phyloP scores from a whole-genome alignment of 1,284 basidiomycete genomes.

The Golubevia pallescens region DNA sequence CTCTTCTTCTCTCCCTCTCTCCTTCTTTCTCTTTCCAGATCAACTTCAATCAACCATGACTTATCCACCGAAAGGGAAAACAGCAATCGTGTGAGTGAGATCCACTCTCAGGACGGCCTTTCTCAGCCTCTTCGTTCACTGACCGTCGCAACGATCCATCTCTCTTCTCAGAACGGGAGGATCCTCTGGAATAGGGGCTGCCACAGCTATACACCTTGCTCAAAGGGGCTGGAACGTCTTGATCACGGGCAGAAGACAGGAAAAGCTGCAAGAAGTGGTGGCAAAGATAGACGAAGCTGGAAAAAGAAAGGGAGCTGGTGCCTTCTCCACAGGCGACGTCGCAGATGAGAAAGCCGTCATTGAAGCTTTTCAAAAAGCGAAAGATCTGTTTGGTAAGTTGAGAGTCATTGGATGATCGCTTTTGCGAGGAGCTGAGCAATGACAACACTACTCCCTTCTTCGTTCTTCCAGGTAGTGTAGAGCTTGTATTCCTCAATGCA shows the following conservation, averaged over 20 bases:
- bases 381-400: not conserved
- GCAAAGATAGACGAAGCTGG: conserved; percentile 21
- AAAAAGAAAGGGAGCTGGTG: conserved; percentile 8
- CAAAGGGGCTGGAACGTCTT: conserved; percentile 39
- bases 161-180: conserved; percentile 11
- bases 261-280: conserved; percentile 22
- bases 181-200: conserved; percentile 22
- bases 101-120: too few species aligned
- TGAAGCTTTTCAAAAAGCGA: not conserved
- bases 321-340: conserved; percentile 27
- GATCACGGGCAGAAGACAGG: conserved; percentile 29
- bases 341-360: conserved; percentile 35
- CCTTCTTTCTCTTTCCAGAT: too few species aligned
- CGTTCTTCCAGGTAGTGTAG: conserved; percentile 23
- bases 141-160: too few species aligned
- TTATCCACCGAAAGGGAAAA: conserved; percentile 34
- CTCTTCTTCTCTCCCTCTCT: too few species aligned
- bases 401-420: not conserved
- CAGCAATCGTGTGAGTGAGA: conserved; percentile 37
- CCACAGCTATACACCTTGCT: conserved; percentile 35
- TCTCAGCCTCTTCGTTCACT: conserved; percentile 20
- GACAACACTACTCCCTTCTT: not conserved
- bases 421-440: conserved; percentile 23
- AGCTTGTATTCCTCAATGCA: conserved; percentile 44
- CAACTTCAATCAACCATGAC: not conserved